phyloP scores from a whole-genome alignment of 2,329 filamentous ascomycete species.

The Alternaria angustiovoidea region DNA sequence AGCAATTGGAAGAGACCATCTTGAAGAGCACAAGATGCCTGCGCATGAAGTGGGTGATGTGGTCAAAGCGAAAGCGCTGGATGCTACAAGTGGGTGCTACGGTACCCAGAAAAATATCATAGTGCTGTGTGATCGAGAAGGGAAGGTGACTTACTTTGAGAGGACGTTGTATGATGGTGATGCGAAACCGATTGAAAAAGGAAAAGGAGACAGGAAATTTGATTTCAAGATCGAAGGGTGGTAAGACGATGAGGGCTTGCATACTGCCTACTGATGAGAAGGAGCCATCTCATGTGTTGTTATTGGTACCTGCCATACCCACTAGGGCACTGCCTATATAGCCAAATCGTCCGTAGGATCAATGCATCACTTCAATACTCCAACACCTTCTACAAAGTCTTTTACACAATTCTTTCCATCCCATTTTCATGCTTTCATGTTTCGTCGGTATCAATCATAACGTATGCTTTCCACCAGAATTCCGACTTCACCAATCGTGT shows the following conservation, averaged over 20 bases:
- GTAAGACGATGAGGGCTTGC: constrained; percentile 16
- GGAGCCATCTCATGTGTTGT: no score
- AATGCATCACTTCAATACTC: no score
- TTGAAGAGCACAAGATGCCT: constrained; percentile 50
- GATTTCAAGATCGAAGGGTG: constrained; percentile 59
- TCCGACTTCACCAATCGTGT: no score
- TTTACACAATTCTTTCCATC: neutral
- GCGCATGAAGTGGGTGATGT: constrained; percentile 51
- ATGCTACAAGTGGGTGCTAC: constrained; percentile 61
- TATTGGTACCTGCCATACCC: no score
- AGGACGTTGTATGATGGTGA: constrained; percentile 66
- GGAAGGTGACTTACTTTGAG: constrained; percentile 68
- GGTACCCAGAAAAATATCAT: constrained; percentile 72
- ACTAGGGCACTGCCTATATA: no score
- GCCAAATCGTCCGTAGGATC: no score
- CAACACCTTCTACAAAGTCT: no score
- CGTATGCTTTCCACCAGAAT: neutral
- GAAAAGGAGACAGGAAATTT: constrained; percentile 58
- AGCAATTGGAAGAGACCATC: constrained; percentile 59
- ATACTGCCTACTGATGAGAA: no score
- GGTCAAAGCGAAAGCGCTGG: constrained; percentile 47
- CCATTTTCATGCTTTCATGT: neutral
- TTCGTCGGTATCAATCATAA: neutral
- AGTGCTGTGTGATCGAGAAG: constrained; percentile 63
- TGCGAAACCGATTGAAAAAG: constrained; percentile 56